Evolutionary conservation across 2,329 filamentous ascomycete genomes (phyloP).

Genomic region (Xylaria digitata): DNA sequence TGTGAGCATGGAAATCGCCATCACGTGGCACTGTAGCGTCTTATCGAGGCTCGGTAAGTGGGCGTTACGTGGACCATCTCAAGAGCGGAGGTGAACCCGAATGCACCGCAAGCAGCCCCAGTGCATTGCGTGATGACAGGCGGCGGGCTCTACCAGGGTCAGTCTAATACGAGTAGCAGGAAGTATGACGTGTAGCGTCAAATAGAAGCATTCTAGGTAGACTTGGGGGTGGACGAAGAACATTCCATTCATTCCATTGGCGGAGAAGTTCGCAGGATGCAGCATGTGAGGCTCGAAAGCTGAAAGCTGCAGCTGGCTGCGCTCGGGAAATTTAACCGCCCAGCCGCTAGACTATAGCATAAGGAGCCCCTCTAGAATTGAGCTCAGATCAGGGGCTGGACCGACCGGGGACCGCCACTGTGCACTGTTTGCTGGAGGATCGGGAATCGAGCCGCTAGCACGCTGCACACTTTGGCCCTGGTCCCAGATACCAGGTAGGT

Average conservation of each 20-base stretch:
- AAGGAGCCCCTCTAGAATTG: neutral
- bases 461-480: neutral
- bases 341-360: constrained; percentile 25
- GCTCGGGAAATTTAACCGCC: constrained; percentile 35
- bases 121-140: neutral
- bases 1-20: constrained; percentile 2
- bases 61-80: neutral
- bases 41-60: constrained; percentile 1
- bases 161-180: neutral
- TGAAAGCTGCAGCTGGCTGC: constrained; percentile 14
- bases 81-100: constrained; percentile 13
- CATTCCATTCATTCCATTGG: neutral
- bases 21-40: constrained; percentile 4
- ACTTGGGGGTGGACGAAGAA: neutral
- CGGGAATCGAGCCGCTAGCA: constrained; percentile 34
- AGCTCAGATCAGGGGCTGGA: neutral
- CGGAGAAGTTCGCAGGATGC: neutral
- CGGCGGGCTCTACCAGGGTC: neutral
- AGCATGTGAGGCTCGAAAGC: constrained; percentile 21
- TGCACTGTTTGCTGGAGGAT: constrained; percentile 23
- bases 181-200: neutral
- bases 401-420: no score
- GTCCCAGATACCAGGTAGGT: constrained; percentile 24
- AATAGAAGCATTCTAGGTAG: neutral
- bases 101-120: neutral